Evolutionary conservation across 257 asterid genomes (phyloP), one percentile per base, ranked within the genome.

Genomic region (Penstemon barbatus): DNA sequence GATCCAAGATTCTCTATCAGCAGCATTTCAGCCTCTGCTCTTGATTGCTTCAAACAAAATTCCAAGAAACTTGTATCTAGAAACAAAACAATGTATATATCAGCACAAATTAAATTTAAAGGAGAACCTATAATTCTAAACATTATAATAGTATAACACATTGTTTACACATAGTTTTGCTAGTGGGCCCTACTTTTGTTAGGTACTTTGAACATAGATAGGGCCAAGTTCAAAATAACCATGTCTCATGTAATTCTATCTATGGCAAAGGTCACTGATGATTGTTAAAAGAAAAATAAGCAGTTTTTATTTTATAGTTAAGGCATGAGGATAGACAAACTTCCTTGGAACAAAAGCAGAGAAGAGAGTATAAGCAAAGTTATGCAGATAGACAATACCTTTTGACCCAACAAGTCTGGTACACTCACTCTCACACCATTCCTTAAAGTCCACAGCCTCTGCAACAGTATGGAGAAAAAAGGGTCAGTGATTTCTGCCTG

Each of bases 401-500:
- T 80, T 86, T 19, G 96, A 82, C 53, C 97, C 96, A 41, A 87
- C 57, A 61, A 94, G 98, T 72, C 95, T 86, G 63, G 70, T 38
- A 75, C 96, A 94, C 82, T 94, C 99, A 55, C 84, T 87, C 83
- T 94, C 99, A 39, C 99, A 94, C 99, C 99, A 94, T 62, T 87
- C 89, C 77, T 87, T 81, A 75, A 94, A 94, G 71, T 87, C 97
- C 78, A 73, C 57, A 55, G 99, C 99, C 82, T 94, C 99, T 94
- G 96, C 74, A 78, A 68, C 46, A 65, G 49, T 58, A 65, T 44
- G 56, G 7, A 7, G 33, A 71, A 39, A 50, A 49, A 61, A 12
- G 8, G 52, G 43, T 42, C 25, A 40, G 53, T 49, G 53, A 69
- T 49, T 36, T 45, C 7, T 7, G n/a, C 12, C 41, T 54, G 42